Conservation (phyloP, 495 filamentous ascomycete species). For the Entonaema liquescens region DNA sequence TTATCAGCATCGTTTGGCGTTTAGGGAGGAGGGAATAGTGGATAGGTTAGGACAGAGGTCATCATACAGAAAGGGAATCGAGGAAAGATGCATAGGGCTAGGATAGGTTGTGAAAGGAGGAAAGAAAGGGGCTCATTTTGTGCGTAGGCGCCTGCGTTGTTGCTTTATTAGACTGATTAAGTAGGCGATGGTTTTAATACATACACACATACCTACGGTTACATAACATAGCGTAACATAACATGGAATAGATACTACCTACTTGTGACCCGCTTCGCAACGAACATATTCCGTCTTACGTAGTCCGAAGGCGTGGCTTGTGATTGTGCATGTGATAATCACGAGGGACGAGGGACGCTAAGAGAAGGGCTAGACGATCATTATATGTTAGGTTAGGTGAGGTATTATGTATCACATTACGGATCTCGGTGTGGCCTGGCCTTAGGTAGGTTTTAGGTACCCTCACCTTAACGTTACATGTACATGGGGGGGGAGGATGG, state of each 20-base stretch:
- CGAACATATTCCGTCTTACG: not conserved
- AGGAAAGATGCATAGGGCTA: not conserved
- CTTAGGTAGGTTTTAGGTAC: no score
- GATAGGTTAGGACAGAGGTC: not conserved
- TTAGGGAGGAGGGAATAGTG: not conserved
- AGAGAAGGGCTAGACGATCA: not conserved
- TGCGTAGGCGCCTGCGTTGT: not conserved
- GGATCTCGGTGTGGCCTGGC: not conserved
- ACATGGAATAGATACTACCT: no score
- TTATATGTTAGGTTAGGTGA: not conserved
- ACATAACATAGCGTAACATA: no score
- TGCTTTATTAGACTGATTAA: not conserved
- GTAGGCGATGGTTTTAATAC: not conserved
- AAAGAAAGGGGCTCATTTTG: not conserved
- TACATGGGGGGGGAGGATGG: no score
- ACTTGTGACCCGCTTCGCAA: not conserved
- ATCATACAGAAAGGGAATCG: not conserved
- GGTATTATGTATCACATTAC: not conserved
- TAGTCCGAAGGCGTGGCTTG: not conserved
- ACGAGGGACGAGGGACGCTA: not conserved
- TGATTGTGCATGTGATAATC: not conserved
- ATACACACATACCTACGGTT: no score
- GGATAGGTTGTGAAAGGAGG: not conserved
- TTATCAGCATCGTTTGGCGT: conserved; percentile 38
- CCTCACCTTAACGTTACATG: not conserved